Conservation (phyloP, 495 filamentous ascomycete species). For the Tuber calosporum region DNA sequence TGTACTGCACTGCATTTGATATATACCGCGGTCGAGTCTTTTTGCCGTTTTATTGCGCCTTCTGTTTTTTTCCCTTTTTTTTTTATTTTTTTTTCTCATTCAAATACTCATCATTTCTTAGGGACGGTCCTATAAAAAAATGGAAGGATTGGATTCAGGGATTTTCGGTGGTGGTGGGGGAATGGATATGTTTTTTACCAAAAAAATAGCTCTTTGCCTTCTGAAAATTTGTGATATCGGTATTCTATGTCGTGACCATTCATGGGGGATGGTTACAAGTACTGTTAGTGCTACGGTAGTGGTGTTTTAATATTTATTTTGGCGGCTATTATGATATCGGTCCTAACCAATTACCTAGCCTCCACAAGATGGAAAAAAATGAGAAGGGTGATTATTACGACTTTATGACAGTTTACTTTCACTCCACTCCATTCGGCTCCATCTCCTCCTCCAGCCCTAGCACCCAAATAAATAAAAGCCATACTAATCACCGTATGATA, state of each 20-base stretch:
- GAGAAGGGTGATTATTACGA: not conserved
- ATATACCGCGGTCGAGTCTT: not conserved
- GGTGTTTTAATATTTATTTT: not conserved
- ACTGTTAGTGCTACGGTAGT: not conserved
- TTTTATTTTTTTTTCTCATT: not conserved
- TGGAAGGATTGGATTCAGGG: not conserved
- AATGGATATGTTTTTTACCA: not conserved
- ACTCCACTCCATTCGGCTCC: not conserved
- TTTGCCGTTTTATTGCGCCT: not conserved
- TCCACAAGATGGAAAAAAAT: not conserved
- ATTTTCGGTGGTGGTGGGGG: not conserved
- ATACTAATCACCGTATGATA: not conserved
- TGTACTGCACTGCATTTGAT: constrained; percentile 1
- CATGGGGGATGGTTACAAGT: not conserved
- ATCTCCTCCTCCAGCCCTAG: not conserved
- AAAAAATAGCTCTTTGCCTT: not conserved
- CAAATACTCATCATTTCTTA: constrained; percentile 1
- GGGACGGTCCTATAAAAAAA: not conserved
- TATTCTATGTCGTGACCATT: not conserved
- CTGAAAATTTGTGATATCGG: not conserved
- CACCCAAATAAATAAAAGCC: not conserved
- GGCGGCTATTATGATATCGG: not conserved
- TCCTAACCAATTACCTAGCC: not conserved
- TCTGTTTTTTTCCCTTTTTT: not conserved
- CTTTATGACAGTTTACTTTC: not conserved